Evolutionary conservation across 192 early-diverging fungal species (phyloP), one percentile per base, ranked within the genome.

Genomic region (Backusella liffmaniae): DNA sequence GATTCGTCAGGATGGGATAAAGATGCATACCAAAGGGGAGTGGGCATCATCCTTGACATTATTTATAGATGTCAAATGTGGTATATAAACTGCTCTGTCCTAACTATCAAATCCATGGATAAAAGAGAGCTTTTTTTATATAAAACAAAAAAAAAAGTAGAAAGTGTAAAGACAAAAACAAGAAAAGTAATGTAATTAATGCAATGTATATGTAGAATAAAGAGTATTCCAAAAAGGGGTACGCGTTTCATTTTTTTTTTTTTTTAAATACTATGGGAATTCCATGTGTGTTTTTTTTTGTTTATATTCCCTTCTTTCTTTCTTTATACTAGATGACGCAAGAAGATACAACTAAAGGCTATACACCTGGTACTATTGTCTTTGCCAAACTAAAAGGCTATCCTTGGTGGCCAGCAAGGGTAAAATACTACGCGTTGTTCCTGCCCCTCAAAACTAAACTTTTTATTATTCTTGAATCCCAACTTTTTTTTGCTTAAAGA

Each of bases 391-490:
- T 89, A 37, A 88, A 88, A 56, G 89, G 89, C 3, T 88, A 85
- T 66, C 87, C 87, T 26, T 89, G 89, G 89, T 89, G 89, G 87
- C 89, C 89, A 13, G 89, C 87, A 53, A 80, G 83, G 73, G 89
- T 88, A 32, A 32, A 1, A 32, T 0, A 32, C 30, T 32, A 32
- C 1, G 30, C 30, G 30, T 32, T 32, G 30, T 32, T 32, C 30
- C 30, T 32, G 30, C 1, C 30, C 30, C 30, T 32, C 18, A 7
- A 71, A 32, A 29, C 56, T 59, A 59, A 59, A 59, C 23, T 59
- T 59, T 26, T 26, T n/a, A 32, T 32, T 32, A 1, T 6, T 18
- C 16, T 10, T 59, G 10, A 23, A 59, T 59, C 56, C 26, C 56
- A 59, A 39, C 37, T 59, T 59, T 10, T 10, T 10, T 12, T 59